A percentile compares a stretch with the other conserved stretches of the same genome.
These are phyloP conservation scores for Herpetospermum pedunculosum DNA, from an alignment of 306 rosid genomes.

Conservation along the genomic window DNA sequence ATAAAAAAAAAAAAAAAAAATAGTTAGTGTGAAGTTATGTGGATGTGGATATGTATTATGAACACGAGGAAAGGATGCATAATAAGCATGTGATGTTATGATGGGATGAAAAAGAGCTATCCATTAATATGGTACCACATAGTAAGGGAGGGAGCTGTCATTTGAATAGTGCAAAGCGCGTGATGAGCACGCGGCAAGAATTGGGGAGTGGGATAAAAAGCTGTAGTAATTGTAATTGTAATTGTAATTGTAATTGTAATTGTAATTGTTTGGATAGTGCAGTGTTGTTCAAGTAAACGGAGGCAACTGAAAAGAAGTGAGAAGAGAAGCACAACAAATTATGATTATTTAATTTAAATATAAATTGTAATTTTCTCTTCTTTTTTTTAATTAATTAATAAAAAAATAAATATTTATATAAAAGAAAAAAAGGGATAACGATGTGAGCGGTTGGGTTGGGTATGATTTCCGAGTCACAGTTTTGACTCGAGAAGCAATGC, in stretches of 20 bases:
- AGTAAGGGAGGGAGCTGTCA: background rate
- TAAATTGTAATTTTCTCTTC: background rate
- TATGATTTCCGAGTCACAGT: slow-evolving; percentile 3
- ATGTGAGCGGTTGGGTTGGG: slow-evolving; percentile 5
- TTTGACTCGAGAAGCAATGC: background rate
- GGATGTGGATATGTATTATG: no score
- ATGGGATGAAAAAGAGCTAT: background rate
- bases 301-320: background rate
- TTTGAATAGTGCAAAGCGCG: background rate
- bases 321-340: background rate
- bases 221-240: no score
- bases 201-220: background rate
- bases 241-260: no score
- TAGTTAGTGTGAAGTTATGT: no score
- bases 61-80: no score
- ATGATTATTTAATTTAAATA: background rate
- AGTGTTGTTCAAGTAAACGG: background rate
- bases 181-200: background rate
- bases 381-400: no score
- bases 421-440: background rate
- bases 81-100: no score
- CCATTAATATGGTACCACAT: background rate
- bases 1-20: no score
- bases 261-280: no score
- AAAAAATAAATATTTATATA: background rate